Evolutionary conservation across 2,329 filamentous ascomycete genomes (phyloP).

Genomic region (Sphaerulina musiva): DNA sequence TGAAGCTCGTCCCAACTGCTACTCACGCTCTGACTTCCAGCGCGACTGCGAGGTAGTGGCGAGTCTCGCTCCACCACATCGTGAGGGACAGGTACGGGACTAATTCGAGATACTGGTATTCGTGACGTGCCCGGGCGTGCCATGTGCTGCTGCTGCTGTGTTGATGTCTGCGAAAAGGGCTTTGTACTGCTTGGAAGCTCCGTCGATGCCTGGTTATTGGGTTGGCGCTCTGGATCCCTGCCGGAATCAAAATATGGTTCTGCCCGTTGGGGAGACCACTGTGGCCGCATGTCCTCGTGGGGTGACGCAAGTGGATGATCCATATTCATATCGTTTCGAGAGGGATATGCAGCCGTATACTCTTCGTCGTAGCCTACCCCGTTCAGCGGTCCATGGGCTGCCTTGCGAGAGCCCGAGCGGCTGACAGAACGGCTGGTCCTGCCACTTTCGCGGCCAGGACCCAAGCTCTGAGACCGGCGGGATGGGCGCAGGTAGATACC

Average conservation of each 20-base stretch:
- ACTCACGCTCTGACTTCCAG: conserved; percentile 51
- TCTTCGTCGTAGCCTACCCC: conserved; percentile 21
- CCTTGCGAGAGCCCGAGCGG: conserved; percentile 21
- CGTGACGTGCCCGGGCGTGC: conserved; percentile 56
- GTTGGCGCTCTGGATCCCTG: conserved; percentile 64
- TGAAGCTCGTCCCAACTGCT: conserved; percentile 45
- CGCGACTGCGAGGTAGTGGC: conserved; percentile 55
- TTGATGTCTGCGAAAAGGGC: conserved; percentile 18
- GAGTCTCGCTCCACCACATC: conserved; percentile 69
- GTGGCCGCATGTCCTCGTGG: background rate
- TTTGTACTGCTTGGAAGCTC: conserved; percentile 31
- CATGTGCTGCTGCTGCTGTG: conserved; percentile 21
- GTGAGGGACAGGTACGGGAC: conserved; percentile 66
- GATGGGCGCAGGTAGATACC: conserved; percentile 56
- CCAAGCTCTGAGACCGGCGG: conserved; percentile 45
- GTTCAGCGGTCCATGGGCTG: conserved; percentile 18
- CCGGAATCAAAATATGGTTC: conserved; percentile 40
- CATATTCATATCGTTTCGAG: conserved; percentile 18
- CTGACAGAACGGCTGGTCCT: conserved; percentile 37
- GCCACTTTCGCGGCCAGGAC: conserved; percentile 36
- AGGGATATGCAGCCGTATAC: conserved; percentile 21
- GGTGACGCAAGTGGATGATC: conserved; percentile 13
- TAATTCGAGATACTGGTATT: conserved; percentile 78
- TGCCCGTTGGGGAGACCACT: conserved; percentile 3
- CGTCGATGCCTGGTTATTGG: conserved; percentile 67